Evolutionary conservation across 2,329 filamentous ascomycete species (phyloP), one percentile per base, ranked within the genome.

Genomic region (Aspergillus jensenii): DNA sequence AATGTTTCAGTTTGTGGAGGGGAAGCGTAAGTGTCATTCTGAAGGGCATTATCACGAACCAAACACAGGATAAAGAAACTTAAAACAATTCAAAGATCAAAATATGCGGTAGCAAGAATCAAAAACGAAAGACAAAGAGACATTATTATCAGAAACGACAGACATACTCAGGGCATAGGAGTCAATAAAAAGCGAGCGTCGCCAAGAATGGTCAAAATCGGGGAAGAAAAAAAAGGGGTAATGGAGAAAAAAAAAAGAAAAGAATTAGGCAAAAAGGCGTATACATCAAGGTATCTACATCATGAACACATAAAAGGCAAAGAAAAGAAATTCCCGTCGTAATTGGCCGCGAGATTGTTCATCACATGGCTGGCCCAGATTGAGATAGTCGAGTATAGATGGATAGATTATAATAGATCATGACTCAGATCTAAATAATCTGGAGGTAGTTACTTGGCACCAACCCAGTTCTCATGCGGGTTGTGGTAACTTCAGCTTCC

Each of bases 401-500:
- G 15, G 17, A 35, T 14, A 17, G 45, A 31, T 48, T 31, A 6
- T 31, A 11, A 7, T 31, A 35, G 45, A 48, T 48, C 45, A 11
- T n/a, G 11, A 19, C 27, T 5, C 27, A 3, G 19, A 33, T 61
- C 59, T 74, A 81, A 60, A 84, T 85, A 55, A 80, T 79, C 73
- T 88, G 85, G 56, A 89, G 71, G 68, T 89, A 89, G 72, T 89
- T 89, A 64, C 84, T 87, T 3, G 86, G 86, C 52, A 89, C 86
- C 65, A 89, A 75, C 23, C 86, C 86, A 15, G 82, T 74, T 55
- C 68, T 72, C 40, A 69, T 64, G n/a, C 71, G 73, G 41, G 77
- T 73, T 8, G 80, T 80, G 46, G 93, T 90, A 41, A 97, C 86
- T 74, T 97, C 93, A 12, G 96, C 96, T 78, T 99, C 95, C 95